A percentile compares a stretch with the other conserved stretches of the same genome.
Evolutionary conservation across 192 early-diverging fungal genomes (phyloP).

Genomic region (Podochytrium sp.): DNA sequence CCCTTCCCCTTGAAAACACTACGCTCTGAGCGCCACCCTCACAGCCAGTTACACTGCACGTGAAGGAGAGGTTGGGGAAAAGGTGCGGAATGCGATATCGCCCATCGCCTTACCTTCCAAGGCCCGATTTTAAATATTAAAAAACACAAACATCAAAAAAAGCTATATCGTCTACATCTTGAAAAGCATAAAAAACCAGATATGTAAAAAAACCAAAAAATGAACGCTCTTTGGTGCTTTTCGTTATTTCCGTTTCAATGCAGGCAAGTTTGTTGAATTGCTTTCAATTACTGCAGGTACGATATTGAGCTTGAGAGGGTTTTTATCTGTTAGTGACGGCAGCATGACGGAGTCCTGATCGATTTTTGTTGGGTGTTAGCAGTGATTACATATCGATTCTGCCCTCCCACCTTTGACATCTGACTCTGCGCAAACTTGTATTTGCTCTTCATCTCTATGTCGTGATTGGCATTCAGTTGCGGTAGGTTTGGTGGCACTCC

Average conservation of each 20-base stretch:
- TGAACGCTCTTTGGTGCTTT: neutral
- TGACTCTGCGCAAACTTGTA: slow-evolving; percentile 10
- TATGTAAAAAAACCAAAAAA: neutral
- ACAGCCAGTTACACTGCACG: no score
- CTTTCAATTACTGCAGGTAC: neutral
- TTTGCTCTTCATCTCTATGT: slow-evolving; percentile 2
- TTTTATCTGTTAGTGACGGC: slow-evolving; percentile 17
- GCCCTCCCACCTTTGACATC: neutral
- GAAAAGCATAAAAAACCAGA: neutral
- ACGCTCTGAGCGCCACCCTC: no score
- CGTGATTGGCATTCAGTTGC: neutral
- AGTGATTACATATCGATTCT: neutral
- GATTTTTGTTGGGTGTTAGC: neutral
- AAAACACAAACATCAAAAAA: neutral
- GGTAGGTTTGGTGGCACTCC: neutral
- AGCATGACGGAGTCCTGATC: slow-evolving; percentile 10
- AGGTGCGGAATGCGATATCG: no score
- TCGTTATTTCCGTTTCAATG: slow-evolving; percentile 8
- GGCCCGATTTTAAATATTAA: no score
- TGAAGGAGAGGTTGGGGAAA: no score
- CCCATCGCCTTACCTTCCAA: no score
- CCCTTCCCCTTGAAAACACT: no score
- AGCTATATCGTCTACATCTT: no score
- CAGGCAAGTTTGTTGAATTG: slow-evolving; percentile 1
- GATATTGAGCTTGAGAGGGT: neutral